These are phyloP conservation scores for Wickerhamomyces strasburgensis DNA, from an alignment of 805 yeast genomes.

Conservation along the genomic window DNA sequence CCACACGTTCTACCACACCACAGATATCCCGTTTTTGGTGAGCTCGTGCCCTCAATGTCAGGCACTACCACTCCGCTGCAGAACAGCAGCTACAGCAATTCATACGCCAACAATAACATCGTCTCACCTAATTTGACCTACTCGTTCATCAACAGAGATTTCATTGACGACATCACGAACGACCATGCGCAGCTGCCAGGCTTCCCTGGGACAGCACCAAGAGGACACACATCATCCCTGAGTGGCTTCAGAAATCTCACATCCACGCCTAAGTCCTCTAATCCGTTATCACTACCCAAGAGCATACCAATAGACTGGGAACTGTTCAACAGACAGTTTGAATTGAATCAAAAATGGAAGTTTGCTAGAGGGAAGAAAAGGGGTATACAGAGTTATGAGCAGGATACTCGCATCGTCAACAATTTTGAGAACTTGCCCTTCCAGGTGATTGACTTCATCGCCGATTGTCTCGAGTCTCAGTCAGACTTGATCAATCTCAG, in stretches of 20 bases:
- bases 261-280: conserved; percentile 21
- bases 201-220: conserved; percentile 1
- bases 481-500: conserved; percentile 23
- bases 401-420: conserved; percentile 7
- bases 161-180: conserved; percentile 21
- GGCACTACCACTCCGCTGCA: neutral
- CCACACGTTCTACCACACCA: conserved; percentile 3
- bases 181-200: conserved; percentile 3
- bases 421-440: conserved; percentile 26
- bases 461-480: conserved; percentile 25
- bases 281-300: conserved; percentile 24
- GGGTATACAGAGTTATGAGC: conserved; percentile 2
- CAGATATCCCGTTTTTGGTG: conserved; percentile 9
- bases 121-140: conserved; percentile 2
- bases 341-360: conserved; percentile 17
- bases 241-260: conserved; percentile 22
- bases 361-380: conserved; percentile 8
- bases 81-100: neutral
- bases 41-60: conserved; percentile 13
- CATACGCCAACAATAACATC: conserved; percentile 1
- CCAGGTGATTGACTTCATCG: conserved; percentile 25
- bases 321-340: conserved; percentile 25
- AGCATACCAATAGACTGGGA: conserved; percentile 27
- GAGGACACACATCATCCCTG: conserved; percentile 1
- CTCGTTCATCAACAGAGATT: conserved; percentile 23